Evolutionary conservation across 2,329 filamentous ascomycete species (phyloP).

Genomic region (Boeremia exigua): DNA sequence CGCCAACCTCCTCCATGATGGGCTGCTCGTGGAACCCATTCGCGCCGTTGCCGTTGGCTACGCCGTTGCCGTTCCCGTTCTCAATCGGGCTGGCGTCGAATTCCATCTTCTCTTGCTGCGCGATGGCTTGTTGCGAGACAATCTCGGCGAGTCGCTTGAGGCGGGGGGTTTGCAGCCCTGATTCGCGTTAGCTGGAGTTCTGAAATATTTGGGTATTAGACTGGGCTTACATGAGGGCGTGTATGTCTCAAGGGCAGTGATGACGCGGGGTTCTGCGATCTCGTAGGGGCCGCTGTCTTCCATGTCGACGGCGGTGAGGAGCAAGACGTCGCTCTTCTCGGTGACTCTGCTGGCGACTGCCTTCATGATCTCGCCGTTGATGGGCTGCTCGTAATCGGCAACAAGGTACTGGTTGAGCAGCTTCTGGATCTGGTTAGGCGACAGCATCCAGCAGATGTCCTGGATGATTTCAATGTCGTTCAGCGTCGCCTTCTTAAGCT

Average conservation of each 20-base stretch:
- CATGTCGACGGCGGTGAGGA: conserved; percentile 96
- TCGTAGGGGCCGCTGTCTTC: conserved; percentile 98
- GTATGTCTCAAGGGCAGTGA: conserved; percentile 96
- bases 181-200: conserved; percentile 36
- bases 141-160: conserved; percentile 98
- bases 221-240: conserved; percentile 96
- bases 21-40: conserved; percentile 32
- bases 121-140: conserved; percentile 93
- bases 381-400: conserved; percentile 98
- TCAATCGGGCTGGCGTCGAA: conserved; percentile 44
- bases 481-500: conserved; percentile 97
- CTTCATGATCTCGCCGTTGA: conserved; percentile 99
- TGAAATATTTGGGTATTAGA: too few relatives aligned
- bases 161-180: conserved; percentile 93
- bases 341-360: conserved; percentile 95
- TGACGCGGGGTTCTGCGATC: conserved; percentile 94
- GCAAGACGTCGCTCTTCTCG: conserved; percentile 95
- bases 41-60: conserved; percentile 5
- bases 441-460: conserved; percentile 99
- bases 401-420: conserved; percentile 98
- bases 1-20: conserved; percentile 31
- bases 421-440: conserved; percentile 98
- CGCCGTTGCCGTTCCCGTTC: conserved; percentile 29
- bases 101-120: conserved; percentile 87
- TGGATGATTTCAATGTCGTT: conserved; percentile 99